A percentile compares a stretch with the other conserved stretches of the same genome.
Evolutionary conservation across 208 protist genomes (phyloP).

Genomic region (Plasmodiophora brassicae): DNA sequence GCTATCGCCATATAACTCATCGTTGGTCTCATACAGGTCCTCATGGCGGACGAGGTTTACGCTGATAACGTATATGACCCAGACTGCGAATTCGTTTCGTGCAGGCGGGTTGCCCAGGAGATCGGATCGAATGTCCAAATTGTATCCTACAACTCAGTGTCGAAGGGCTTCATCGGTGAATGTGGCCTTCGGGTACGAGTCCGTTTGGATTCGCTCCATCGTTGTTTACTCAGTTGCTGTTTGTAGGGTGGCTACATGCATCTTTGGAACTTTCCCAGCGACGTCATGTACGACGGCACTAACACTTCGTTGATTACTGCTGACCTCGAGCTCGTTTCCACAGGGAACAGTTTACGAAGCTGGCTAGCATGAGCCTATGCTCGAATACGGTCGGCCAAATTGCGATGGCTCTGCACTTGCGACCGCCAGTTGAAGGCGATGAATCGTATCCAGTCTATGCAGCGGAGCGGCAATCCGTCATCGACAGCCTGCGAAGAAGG

Average conservation of each 20-base stretch:
- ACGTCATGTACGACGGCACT: conserved; percentile 44
- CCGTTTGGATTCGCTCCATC: no score
- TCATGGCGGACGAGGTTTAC: conserved; percentile 98
- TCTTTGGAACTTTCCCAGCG: conserved; percentile 65
- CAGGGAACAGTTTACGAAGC: conserved; percentile 82
- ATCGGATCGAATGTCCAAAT: conserved; percentile 64
- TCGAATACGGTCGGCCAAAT: conserved; percentile 87
- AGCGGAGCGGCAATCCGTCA: neutral
- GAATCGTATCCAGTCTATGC: conserved; percentile 18
- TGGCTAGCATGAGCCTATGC: conserved; percentile 81
- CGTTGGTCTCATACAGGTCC: neutral
- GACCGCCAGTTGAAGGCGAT: conserved; percentile 79
- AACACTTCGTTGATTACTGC: neutral
- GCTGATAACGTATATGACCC: conserved; percentile 91
- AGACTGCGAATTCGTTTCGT: conserved; percentile 54
- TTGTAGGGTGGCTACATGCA: conserved; percentile 97
- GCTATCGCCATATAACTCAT: neutral
- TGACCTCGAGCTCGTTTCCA: neutral
- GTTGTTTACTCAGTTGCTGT: no score
- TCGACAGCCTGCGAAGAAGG: neutral
- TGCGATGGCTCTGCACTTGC: conserved; percentile 81
- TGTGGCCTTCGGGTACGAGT: conserved; percentile 94
- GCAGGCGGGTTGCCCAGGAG: conserved; percentile 69
- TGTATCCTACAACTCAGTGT: conserved; percentile 94
- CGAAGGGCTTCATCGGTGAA: conserved; percentile 83